Evolutionary conservation across 192 early-diverging fungal species (phyloP).

Genomic region (Coemansia sp.): DNA sequence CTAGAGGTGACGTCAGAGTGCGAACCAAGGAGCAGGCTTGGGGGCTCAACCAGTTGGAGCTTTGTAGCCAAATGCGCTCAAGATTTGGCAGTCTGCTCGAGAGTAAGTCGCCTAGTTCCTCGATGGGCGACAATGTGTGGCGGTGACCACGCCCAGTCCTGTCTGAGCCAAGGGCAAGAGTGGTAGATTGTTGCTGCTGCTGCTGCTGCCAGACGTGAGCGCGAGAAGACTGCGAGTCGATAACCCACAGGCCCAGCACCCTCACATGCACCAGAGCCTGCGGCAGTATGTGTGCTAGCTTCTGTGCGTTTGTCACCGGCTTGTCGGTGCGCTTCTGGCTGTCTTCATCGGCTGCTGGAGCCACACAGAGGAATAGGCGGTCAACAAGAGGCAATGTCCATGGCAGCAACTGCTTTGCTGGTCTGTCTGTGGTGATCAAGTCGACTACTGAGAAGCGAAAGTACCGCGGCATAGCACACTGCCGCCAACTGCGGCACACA

Average conservation of each 20-base stretch:
- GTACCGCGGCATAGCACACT: slow-evolving; percentile 10
- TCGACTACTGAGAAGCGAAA: slow-evolving; percentile 21
- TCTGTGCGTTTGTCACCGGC: background rate
- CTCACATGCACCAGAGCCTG: slow-evolving; percentile 6
- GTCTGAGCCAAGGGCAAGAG: background rate
- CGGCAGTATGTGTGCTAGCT: slow-evolving; percentile 2
- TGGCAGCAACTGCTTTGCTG: background rate
- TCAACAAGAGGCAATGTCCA: slow-evolving; percentile 1
- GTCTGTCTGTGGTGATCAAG: background rate
- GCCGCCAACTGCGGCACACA: slow-evolving; percentile 37
- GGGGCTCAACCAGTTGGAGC: slow-evolving; percentile 1
- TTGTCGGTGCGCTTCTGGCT: background rate
- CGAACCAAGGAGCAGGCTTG: background rate
- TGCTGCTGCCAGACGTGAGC: background rate
- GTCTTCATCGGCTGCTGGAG: background rate
- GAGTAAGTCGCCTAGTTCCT: background rate
- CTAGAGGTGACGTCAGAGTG: background rate
- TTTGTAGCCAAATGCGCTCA: slow-evolving; percentile 26
- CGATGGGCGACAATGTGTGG: background rate
- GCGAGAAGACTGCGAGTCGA: background rate
- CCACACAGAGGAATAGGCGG: slow-evolving; percentile 14
- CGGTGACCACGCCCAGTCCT: background rate
- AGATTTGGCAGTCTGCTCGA: background rate
- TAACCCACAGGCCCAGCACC: slow-evolving; percentile 22
- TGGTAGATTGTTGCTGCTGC: background rate